A percentile compares a stretch with the other conserved stretches of the same genome.
phyloP scores from a whole-genome alignment of 2,329 filamentous ascomycete genomes.

The Penicillium sclerotiorum region DNA sequence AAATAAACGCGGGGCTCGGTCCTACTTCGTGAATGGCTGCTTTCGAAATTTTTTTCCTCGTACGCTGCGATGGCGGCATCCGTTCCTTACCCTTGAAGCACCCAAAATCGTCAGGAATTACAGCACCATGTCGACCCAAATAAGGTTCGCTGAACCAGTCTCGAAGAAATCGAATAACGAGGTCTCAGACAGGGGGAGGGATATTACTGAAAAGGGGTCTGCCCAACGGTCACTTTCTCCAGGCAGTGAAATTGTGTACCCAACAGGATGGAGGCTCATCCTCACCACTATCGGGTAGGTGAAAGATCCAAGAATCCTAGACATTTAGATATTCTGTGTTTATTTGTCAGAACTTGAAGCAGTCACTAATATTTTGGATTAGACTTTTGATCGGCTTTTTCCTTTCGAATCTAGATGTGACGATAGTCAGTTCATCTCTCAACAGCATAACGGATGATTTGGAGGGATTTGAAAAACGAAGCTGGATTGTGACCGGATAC shows the following conservation, averaged over 20 bases:
- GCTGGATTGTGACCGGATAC: constrained; percentile 42
- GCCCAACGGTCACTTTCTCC: constrained; percentile 22
- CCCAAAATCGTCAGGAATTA: constrained; percentile 10
- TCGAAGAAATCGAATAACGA: constrained; percentile 8
- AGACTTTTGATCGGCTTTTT: constrained; percentile 34
- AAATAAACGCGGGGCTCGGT: constrained; percentile 29
- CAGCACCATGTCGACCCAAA: constrained; percentile 21
- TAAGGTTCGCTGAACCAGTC: constrained; percentile 25
- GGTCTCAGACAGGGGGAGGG: constrained; percentile 2
- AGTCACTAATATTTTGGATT: constrained; percentile 7
- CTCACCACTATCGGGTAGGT: constrained; percentile 25
- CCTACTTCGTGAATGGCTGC: constrained; percentile 20
- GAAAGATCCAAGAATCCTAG: background rate
- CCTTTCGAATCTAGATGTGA: constrained; percentile 37
- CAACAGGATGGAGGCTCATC: constrained; percentile 25
- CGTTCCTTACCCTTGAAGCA: constrained; percentile 17
- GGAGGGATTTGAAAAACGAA: constrained; percentile 34
- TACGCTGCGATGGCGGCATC: constrained; percentile 18
- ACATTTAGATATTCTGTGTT: no score
- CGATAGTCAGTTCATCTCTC: constrained; percentile 40
- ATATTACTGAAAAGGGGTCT: constrained; percentile 24
- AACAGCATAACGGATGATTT: constrained; percentile 38
- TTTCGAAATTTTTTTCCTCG: constrained; percentile 18
- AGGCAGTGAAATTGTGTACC: constrained; percentile 28
- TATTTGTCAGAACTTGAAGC: no score